phyloP scores from a whole-genome alignment of 176 grass and related monocot species.

The Aegilops sharonensis region DNA sequence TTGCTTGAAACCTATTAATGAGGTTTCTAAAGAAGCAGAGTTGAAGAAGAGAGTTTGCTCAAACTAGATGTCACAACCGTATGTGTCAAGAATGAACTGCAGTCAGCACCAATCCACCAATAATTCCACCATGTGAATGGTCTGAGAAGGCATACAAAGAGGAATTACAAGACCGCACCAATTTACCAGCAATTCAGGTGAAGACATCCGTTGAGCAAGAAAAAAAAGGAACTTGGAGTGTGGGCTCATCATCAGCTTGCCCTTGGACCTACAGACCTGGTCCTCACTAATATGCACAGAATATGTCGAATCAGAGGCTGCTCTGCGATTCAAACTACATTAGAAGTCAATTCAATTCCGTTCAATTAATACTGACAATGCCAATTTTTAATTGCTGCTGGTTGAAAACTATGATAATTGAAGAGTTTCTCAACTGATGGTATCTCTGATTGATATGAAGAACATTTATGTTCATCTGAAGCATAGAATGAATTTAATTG shows the following conservation, averaged over 20 bases:
- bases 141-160: neutral
- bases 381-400: neutral
- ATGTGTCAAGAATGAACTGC: neutral
- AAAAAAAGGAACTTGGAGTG: neutral
- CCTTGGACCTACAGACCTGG: neutral
- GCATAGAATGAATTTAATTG: neutral
- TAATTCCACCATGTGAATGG: neutral
- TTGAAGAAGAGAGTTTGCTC: slow-evolving; percentile 35
- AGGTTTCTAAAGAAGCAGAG: slow-evolving; percentile 23
- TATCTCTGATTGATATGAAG: neutral
- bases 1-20: neutral
- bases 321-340: neutral
- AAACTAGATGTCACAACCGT: slow-evolving; percentile 18
- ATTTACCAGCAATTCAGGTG: neutral
- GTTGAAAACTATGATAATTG: neutral
- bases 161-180: neutral
- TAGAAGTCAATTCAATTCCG: neutral
- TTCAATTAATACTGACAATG: neutral
- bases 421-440: neutral
- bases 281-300: slow-evolving; percentile 1
- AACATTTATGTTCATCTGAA: neutral
- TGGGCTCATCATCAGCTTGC: neutral
- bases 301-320: neutral
- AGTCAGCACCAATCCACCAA: neutral
- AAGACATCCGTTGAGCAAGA: neutral